Percentiles rank a stretch among this genome's conserved stretches.
Conservation (phyloP, 2,329 filamentous ascomycete genomes). For the Nigrograna mackinnonii region DNA sequence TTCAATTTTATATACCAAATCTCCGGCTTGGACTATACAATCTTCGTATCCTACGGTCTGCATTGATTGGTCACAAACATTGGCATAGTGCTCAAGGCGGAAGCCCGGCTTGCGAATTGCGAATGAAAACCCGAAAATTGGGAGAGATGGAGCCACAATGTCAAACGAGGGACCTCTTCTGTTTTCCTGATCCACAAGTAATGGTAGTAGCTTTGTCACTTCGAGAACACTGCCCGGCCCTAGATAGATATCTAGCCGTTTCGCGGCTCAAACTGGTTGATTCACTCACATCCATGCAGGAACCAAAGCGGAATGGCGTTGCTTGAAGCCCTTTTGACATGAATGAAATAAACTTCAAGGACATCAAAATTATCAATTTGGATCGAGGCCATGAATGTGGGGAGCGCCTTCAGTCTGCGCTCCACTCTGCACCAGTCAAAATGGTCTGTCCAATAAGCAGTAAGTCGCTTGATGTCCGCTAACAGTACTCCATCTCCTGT, state of each 20-base stretch:
- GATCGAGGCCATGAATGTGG: conserved; percentile 60
- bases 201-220: conserved; percentile 45
- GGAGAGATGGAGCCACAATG: conserved; percentile 53
- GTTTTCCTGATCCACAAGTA: conserved; percentile 38
- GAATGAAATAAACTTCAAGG: conserved; percentile 61
- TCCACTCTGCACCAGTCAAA: conserved; percentile 65
- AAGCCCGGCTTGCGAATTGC: conserved; percentile 57
- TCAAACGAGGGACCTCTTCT: conserved; percentile 46
- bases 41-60: conserved; percentile 63
- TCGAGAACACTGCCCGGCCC: conserved; percentile 69
- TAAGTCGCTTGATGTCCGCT: conserved; percentile 59
- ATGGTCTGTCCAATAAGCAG: conserved; percentile 55
- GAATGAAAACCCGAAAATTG: conserved; percentile 55
- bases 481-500: conserved; percentile 65
- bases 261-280: no score
- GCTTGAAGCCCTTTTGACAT: conserved; percentile 61
- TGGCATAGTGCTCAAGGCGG: conserved; percentile 59
- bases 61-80: conserved; percentile 69
- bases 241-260: no score
- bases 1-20: conserved; percentile 39
- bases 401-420: conserved; percentile 58
- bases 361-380: conserved; percentile 52
- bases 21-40: conserved; percentile 18
- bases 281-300: conserved; percentile 58
- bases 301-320: conserved; percentile 66